Evolutionary conservation across 257 asterid genomes (phyloP), one percentile per base, ranked within the genome.

Genomic region (Anisodus tanguticus): DNA sequence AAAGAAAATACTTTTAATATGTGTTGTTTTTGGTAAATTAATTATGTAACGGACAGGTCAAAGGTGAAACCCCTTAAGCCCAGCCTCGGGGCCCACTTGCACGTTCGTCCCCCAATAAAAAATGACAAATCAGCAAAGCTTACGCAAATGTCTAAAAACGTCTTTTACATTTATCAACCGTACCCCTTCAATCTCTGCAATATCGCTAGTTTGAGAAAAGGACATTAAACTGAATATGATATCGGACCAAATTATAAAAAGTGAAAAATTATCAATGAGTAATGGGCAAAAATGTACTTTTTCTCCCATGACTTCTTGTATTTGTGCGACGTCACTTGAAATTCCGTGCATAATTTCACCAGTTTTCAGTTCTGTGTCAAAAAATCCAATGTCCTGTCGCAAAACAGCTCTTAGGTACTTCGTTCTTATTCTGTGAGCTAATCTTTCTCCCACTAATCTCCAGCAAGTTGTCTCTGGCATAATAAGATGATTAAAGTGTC

Each of bases 301-400:
- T 69, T 94, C 97, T 31, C 97, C 93, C 97, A 93, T 93, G 55
- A 94, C 95, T 92, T 93, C 98, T 88, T 94, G 97, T 80, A 94
- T 94, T 84, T 92, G 97, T 74, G 97, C 97, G 69, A 94, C 98
- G 79, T 94, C 98, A 64, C 97, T 93, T 15, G 97, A 92, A 86
- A 94, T 94, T 82, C 98, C 97, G 84, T 94, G 98, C 98, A 94
- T 94, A 35, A 94, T 89, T 83, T 93, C 98, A 69, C 95, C 86
- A 0, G 98, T 93, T 62, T 90, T 91, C 31, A 94, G 78, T 64
- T 92, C 90, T 7, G 92, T 94, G 88, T 93, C 98, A 12, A 94
- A 94, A 86, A 89, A 94, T 17, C 91, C 93, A n/a, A 93, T 86
- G 67, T 94, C 97, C 81, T 94, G 97, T 49, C 97, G 79, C 51